Evolutionary conservation across 192 early-diverging fungal species (phyloP), one percentile per base, ranked within the genome.

Genomic region (Backusella sp.): DNA sequence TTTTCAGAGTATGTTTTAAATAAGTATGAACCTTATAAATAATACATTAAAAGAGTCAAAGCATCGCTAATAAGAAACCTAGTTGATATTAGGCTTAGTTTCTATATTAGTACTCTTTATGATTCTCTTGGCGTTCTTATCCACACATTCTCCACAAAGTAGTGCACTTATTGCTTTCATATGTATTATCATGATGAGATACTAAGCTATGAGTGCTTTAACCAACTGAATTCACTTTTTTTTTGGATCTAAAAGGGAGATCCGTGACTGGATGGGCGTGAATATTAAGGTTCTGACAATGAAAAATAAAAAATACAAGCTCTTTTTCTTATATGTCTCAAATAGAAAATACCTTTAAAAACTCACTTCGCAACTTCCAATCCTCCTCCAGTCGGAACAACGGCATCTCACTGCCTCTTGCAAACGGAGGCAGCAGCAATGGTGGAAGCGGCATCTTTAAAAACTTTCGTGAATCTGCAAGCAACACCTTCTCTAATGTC

Each of bases 361-460:
- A 85, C 68, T 82, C 84, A 21, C 80, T 85, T 66, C 81, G 84
- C 62, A 84, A 82, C 69, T 87, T 85, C 52, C 83, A 84, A 7
- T 73, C 79, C 5, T 21, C 68, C 14, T 59, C 49, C 36, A 30
- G 19, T 19, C 21, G 26, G 1, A 69, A 69, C n/a, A 23, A 35
- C 4, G 68, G 68, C 26, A 74, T 75, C 11, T 74, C 80, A 8
- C 75, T 80, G 41, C 73, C 77, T 30, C 56, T 76, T 14, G 75
- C 78, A 0, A 76, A 72, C 34, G 68, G 42, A 28, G 65, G 66
- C 35, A 35, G 53, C 8, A 49, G 21, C 23, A 66, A 44, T 42
- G 52, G 37, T 35, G 69, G 46, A 21, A 72, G 53, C 21, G 32
- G 66, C 46, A 35, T 76, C 4, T 74, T 76, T 67, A 59, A 62